Conservation (phyloP, 1,139 yeast species). For the Debaryomycetaceae sp. region DNA sequence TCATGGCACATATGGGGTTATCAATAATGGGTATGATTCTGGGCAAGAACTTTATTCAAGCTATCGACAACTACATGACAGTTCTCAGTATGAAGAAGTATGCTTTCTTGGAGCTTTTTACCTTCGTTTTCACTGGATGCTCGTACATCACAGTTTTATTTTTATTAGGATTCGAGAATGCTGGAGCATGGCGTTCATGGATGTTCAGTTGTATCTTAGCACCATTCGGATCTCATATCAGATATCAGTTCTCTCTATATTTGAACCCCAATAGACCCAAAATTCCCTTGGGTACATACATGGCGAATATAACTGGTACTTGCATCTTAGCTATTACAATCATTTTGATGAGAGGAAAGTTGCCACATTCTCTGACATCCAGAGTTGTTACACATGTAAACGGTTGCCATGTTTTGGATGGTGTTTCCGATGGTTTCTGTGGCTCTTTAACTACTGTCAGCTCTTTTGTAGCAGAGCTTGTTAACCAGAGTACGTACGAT, state of each 20-base stretch:
- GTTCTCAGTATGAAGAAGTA: slow-evolving; percentile 13
- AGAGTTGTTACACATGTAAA: slow-evolving; percentile 28
- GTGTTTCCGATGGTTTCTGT: slow-evolving; percentile 68
- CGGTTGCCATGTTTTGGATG: slow-evolving; percentile 53
- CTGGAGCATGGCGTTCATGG: slow-evolving; percentile 60
- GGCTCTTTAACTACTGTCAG: slow-evolving; percentile 78
- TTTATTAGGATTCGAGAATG: slow-evolving; percentile 33
- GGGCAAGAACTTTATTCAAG: slow-evolving; percentile 29
- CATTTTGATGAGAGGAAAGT: slow-evolving; percentile 48
- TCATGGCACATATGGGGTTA: slow-evolving; percentile 32
- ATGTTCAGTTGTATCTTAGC: slow-evolving; percentile 55
- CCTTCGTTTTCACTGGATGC: slow-evolving; percentile 20
- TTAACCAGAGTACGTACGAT: slow-evolving; percentile 27
- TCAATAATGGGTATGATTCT: slow-evolving; percentile 33
- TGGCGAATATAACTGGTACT: slow-evolving; percentile 63
- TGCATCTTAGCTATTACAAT: slow-evolving; percentile 53
- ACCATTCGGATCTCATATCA: slow-evolving; percentile 60
- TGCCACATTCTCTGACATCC: slow-evolving; percentile 7
- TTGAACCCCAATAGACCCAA: slow-evolving; percentile 39
- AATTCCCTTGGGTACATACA: slow-evolving; percentile 75
- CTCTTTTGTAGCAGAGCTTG: slow-evolving; percentile 69
- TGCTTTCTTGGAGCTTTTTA: slow-evolving; percentile 15
- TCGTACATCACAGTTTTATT: slow-evolving; percentile 44
- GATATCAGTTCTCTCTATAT: slow-evolving; percentile 53
- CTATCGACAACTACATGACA: slow-evolving; percentile 38